These are phyloP conservation scores for Pelargonium nanum DNA, from an alignment of 345 rosid species.

Conservation along the genomic window DNA sequence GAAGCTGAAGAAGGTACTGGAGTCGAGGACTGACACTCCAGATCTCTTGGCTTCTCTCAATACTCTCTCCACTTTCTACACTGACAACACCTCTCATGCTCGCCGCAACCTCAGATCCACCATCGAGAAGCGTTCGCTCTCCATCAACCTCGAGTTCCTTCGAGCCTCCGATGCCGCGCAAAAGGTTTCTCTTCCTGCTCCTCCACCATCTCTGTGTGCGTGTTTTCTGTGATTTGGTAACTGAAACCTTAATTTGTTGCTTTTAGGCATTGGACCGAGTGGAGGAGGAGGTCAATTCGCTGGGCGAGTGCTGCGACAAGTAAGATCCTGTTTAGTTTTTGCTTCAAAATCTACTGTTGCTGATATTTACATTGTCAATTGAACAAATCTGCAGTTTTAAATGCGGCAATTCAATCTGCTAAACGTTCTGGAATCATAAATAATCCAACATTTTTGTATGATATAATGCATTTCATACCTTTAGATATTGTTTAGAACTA, in stretches of 20 bases:
- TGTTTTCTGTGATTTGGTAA: background rate
- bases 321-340: slow-evolving; percentile 6
- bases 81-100: slow-evolving; percentile 71
- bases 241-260: no score
- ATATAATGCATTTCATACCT: no score
- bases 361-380: no score
- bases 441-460: no score
- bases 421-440: no score
- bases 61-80: slow-evolving; percentile 75
- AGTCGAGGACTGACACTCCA: slow-evolving; percentile 77
- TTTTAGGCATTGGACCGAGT: slow-evolving; percentile 76
- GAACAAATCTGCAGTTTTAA: no score
- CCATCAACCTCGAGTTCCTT: slow-evolving; percentile 71
- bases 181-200: slow-evolving; percentile 18
- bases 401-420: no score
- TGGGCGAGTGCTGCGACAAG: slow-evolving; percentile 94
- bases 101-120: slow-evolving; percentile 97
- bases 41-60: slow-evolving; percentile 73
- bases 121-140: slow-evolving; percentile 88
- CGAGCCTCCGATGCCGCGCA: slow-evolving; percentile 67
- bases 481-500: no score
- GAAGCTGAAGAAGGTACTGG: slow-evolving; percentile 88
- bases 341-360: no score
- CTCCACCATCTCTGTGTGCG: background rate
- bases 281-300: slow-evolving; percentile 81